A percentile compares a stretch with the other conserved stretches of the same genome.
These are phyloP conservation scores for Monosporozyma yasuniensis DNA, from an alignment of 805 yeast genomes.

Conservation along the genomic window DNA sequence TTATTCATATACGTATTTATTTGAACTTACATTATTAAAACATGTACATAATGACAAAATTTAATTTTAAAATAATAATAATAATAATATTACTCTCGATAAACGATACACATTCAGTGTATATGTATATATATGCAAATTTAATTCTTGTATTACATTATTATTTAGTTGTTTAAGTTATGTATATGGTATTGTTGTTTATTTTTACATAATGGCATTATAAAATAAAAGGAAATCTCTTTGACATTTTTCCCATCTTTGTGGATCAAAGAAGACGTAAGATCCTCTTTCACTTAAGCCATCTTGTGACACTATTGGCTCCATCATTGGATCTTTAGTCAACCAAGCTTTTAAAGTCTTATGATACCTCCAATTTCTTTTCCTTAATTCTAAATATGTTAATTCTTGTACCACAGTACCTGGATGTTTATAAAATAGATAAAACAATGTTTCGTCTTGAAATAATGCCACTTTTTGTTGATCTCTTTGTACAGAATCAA, in stretches of 20 bases:
- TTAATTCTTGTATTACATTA: neutral
- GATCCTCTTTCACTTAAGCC: slow-evolving; percentile 76
- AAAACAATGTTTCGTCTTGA: slow-evolving; percentile 87
- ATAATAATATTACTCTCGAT: neutral
- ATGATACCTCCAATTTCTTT: slow-evolving; percentile 95
- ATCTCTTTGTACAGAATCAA: slow-evolving; percentile 29
- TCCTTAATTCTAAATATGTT: slow-evolving; percentile 83
- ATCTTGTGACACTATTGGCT: slow-evolving; percentile 76
- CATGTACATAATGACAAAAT: neutral
- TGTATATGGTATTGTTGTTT: neutral
- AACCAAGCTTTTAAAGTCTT: slow-evolving; percentile 94
- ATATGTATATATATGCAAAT: neutral
- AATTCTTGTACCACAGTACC: slow-evolving; percentile 88
- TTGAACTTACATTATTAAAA: neutral
- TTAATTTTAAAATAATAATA: neutral
- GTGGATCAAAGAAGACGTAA: slow-evolving; percentile 91
- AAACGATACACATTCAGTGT: neutral
- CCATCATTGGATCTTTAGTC: slow-evolving; percentile 84
- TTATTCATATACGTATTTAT: neutral
- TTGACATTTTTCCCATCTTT: slow-evolving; percentile 89
- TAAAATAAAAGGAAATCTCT: slow-evolving; percentile 54
- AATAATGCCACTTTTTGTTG: slow-evolving; percentile 49
- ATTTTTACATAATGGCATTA: slow-evolving; percentile 48
- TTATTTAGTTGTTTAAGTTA: neutral
- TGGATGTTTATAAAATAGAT: slow-evolving; percentile 88